These are phyloP conservation scores for Mycena indigotica DNA, from an alignment of 768 basidiomycete species.

Conservation along the genomic window DNA sequence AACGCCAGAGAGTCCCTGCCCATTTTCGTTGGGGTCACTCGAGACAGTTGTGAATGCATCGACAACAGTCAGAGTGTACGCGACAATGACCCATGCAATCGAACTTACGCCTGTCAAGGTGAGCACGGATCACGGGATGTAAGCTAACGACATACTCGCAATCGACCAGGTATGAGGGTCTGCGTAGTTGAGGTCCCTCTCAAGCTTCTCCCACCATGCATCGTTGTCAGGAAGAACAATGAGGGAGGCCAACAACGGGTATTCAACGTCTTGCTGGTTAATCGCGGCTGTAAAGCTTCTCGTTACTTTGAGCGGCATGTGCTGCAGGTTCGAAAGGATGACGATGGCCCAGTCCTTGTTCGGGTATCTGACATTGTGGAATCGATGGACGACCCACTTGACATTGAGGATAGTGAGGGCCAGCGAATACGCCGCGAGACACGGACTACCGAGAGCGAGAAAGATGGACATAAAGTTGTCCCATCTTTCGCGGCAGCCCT, in stretches of 20 bases:
- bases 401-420: constrained; percentile 44
- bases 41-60: constrained; percentile 32
- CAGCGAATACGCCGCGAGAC: constrained; percentile 48
- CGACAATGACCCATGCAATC: constrained; percentile 47
- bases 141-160: constrained; percentile 27
- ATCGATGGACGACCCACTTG: constrained; percentile 42
- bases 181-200: constrained; percentile 34
- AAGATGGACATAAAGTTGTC: constrained; percentile 47
- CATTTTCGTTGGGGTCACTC: constrained; percentile 23
- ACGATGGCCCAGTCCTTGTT: constrained; percentile 33
- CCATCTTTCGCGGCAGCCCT: constrained; percentile 35
- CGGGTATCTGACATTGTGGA: constrained; percentile 32
- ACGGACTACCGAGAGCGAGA: constrained; percentile 47
- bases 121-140: constrained; percentile 12
- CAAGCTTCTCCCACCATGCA: constrained; percentile 41
- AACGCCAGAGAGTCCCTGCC: constrained; percentile 29
- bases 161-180: constrained; percentile 39
- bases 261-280: too few relatives aligned
- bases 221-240: constrained; percentile 47
- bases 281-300: too few relatives aligned
- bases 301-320: constrained; percentile 39
- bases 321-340: constrained; percentile 43
- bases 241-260: constrained; percentile 37
- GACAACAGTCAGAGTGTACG: constrained; percentile 42
- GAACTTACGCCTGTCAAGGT: constrained; percentile 40